These are phyloP conservation scores for Echium plantagineum DNA, from an alignment of 257 asterid genomes.

Conservation along the genomic window DNA sequence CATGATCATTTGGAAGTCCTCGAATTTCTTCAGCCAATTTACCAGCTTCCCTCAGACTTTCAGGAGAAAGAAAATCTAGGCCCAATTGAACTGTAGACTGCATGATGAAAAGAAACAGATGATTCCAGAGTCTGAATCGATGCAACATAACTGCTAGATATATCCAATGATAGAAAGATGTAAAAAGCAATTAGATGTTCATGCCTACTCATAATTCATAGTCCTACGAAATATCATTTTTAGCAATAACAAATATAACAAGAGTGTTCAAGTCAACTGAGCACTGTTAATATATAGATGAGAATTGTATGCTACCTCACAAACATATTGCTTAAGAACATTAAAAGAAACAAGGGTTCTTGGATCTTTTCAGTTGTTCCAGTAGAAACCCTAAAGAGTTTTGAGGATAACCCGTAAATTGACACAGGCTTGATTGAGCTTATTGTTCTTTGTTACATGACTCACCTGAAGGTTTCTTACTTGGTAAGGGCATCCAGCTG, in stretches of 20 bases:
- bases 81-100: conserved; percentile 93
- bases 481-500: conserved; percentile 97
- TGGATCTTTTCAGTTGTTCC: neutral
- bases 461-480: conserved; percentile 84
- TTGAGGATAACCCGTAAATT: neutral
- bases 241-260: neutral
- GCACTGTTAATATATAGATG: neutral
- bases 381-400: neutral
- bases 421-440: neutral
- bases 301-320: neutral
- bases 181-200: neutral
- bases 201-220: neutral
- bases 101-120: conserved; percentile 10
- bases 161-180: neutral
- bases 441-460: neutral
- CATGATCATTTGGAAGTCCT: conserved; percentile 82
- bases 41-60: conserved; percentile 65
- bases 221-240: neutral
- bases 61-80: conserved; percentile 96
- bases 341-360: neutral
- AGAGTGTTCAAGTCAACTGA: too few relatives aligned
- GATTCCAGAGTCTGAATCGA: neutral
- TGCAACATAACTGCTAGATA: neutral
- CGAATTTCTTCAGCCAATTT: conserved; percentile 79
- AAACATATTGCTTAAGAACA: neutral